These are phyloP conservation scores for Novakomyces olei DNA, from an alignment of 805 yeast genomes.

Conservation along the genomic window DNA sequence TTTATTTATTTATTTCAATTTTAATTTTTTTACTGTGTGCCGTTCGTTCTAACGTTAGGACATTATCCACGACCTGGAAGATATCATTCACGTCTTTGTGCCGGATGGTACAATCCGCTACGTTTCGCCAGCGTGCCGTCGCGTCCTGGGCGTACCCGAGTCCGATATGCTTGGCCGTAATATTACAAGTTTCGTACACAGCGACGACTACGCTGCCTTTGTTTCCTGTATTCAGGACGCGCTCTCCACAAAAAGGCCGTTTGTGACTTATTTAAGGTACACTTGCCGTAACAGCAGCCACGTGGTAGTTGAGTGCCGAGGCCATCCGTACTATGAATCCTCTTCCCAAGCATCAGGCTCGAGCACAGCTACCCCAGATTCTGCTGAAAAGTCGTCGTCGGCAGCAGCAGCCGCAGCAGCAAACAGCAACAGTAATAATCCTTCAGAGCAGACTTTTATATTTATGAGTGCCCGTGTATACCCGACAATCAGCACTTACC, in stretches of 20 bases:
- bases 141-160: slow-evolving; percentile 8
- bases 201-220: slow-evolving; percentile 7
- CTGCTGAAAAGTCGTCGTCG: too few relatives aligned
- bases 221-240: slow-evolving; percentile 7
- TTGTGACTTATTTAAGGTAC: slow-evolving; percentile 6
- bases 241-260: slow-evolving; percentile 4
- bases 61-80: slow-evolving; percentile 5
- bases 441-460: slow-evolving; percentile 8
- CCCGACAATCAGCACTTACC: slow-evolving; percentile 1
- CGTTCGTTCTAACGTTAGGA: too few relatives aligned
- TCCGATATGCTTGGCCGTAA: slow-evolving; percentile 6
- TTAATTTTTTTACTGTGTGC: too few relatives aligned
- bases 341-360: background rate
- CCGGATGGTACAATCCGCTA: slow-evolving; percentile 6
- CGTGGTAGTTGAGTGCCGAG: slow-evolving; percentile 6
- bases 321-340: slow-evolving; percentile 6
- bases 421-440: background rate
- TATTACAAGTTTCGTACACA: slow-evolving; percentile 6
- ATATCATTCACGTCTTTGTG: slow-evolving; percentile 6
- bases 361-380: too few relatives aligned
- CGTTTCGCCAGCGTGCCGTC: slow-evolving; percentile 8
- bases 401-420: too few relatives aligned
- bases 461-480: slow-evolving; percentile 9
- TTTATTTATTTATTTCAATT: too few relatives aligned
- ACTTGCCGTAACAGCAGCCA: slow-evolving; percentile 2